Percentiles rank a stretch among this genome's conserved stretches.
These are phyloP conservation scores for Volvox reticuliferus DNA, from an alignment of 139 green algal species.

Conservation along the genomic window DNA sequence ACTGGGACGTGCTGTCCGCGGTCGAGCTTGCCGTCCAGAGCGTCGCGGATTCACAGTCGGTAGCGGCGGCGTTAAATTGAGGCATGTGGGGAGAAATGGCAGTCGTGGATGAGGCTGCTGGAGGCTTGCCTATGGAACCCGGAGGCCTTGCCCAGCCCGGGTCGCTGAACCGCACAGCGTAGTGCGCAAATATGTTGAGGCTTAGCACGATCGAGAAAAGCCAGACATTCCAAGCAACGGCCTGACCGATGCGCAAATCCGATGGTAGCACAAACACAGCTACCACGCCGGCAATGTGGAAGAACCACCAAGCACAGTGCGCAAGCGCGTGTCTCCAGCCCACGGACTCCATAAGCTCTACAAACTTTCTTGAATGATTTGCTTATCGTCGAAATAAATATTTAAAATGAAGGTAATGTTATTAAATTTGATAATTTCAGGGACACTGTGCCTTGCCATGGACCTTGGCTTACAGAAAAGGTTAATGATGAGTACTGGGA, in stretches of 20 bases:
- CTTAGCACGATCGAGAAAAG: neutral
- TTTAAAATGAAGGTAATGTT: too few species aligned
- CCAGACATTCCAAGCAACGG: neutral
- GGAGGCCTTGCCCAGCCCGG: neutral
- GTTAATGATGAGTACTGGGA: too few species aligned
- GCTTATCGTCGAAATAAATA: too few species aligned
- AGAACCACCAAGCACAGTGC: neutral
- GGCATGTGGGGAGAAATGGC: neutral
- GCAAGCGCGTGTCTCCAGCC: neutral
- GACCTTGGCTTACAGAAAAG: too few species aligned
- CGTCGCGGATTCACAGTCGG: neutral
- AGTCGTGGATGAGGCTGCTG: neutral
- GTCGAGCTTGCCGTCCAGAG: neutral
- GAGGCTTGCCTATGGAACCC: neutral
- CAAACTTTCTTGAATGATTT: too few species aligned
- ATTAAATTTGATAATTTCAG: too few species aligned
- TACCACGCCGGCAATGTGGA: neutral
- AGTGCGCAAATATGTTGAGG: constrained; percentile 2
- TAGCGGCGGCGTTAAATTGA: neutral
- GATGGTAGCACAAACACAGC: neutral
- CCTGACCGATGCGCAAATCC: neutral
- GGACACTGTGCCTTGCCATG: too few species aligned
- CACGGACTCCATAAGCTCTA: neutral
- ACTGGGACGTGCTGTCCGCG: neutral
- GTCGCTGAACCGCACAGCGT: neutral